A percentile compares a stretch with the other conserved stretches of the same genome.
phyloP scores from a whole-genome alignment of 805 yeast species.

The Kodamaea neixiangensis region DNA sequence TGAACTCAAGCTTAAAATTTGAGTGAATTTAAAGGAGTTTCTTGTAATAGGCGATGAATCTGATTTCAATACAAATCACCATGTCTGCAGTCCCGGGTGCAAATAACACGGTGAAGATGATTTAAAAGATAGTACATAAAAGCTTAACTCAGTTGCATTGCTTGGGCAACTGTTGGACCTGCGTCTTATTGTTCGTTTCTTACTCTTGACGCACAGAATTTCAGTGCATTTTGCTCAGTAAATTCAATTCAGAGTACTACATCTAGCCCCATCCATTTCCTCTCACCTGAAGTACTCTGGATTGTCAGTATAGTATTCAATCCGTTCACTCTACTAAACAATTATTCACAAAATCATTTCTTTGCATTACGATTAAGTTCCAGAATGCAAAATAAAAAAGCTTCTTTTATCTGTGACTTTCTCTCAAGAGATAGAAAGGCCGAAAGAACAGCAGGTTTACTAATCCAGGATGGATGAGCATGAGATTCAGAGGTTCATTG shows the following conservation, averaged over 20 bases:
- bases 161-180: not conserved
- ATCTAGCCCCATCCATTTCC: no score
- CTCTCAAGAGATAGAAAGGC: not conserved
- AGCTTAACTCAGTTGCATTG: not conserved
- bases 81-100: not conserved
- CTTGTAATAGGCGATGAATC: no score
- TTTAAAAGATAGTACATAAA: not conserved
- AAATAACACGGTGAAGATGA: not conserved
- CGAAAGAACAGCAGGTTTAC: not conserved
- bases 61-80: not conserved
- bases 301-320: no score
- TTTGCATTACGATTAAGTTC: not conserved
- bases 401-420: not conserved
- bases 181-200: not conserved
- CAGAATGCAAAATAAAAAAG: not conserved
- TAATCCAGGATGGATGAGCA: not conserved
- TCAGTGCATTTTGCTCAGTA: not conserved
- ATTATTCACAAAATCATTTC: not conserved
- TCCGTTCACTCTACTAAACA: no score
- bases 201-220: not conserved
- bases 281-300: no score
- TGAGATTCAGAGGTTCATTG: not conserved
- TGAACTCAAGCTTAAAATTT: no score
- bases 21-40: no score
- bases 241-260: not conserved